Conservation (phyloP, 805 yeast species). For the Cyberlindnera euphorbiae region DNA sequence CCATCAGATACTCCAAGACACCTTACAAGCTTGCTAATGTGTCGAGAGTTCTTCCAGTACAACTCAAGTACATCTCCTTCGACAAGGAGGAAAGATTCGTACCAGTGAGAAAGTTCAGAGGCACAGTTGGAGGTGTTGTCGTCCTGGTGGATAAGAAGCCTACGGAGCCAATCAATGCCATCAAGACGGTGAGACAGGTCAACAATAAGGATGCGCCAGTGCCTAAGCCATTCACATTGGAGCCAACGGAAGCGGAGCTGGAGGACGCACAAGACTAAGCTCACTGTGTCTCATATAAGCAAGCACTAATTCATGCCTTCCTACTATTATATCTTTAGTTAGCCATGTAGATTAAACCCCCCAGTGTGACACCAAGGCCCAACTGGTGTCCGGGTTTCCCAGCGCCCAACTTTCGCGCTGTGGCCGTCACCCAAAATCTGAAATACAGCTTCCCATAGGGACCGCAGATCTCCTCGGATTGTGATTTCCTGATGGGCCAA, state of each 20-base stretch:
- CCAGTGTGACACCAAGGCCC: no score
- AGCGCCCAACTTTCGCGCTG: no score
- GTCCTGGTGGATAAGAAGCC: conserved; percentile 63
- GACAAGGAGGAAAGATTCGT: conserved; percentile 67
- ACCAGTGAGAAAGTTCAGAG: conserved; percentile 76
- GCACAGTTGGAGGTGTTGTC: conserved; percentile 59
- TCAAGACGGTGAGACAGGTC: conserved; percentile 81
- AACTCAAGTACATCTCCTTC: conserved; percentile 78
- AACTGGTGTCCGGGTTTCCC: no score
- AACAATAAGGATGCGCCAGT: conserved; percentile 69
- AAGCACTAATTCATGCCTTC: no score
- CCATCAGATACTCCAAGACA: conserved; percentile 51
- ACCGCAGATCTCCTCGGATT: no score
- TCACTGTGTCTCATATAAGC: no score
- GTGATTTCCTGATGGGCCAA: no score
- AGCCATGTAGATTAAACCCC: no score
- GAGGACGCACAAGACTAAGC: no score
- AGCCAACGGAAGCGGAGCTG: conserved; percentile 16
- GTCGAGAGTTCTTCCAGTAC: conserved; percentile 86
- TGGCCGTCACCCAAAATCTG: no score
- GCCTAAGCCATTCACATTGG: conserved; percentile 64
- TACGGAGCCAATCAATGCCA: conserved; percentile 54
- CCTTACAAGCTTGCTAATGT: conserved; percentile 73
- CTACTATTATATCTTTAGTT: no score
- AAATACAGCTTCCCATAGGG: no score